Evolutionary conservation across 2,329 filamentous ascomycete species (phyloP), one percentile per base, ranked within the genome.

Genomic region (Neocucurbitaria cava): DNA sequence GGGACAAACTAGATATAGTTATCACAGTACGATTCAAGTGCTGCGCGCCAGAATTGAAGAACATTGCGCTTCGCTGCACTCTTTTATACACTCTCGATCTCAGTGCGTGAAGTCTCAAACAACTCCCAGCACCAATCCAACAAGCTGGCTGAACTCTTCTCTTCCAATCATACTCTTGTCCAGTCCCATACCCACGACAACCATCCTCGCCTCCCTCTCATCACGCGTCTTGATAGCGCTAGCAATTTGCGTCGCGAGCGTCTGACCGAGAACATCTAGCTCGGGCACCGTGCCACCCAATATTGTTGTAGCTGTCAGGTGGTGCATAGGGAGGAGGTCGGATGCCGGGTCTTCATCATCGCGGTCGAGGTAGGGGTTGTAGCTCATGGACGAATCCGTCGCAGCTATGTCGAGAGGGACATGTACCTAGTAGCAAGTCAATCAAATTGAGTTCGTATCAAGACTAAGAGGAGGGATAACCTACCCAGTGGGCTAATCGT

Each of bases 401-500:
- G 88, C 86, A 0, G 88, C 83, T 24, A 85, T 83, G n/a, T 86
- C 84, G 20, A 96, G 83, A 0, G 91, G 89, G 0, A 96, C 90
- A 79, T 95, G 90, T 18, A 92, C 84, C 89, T 92, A 38, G 5
- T 7, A 18, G 1, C 17, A 26, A 13, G 15, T 50, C 21, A 58
- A 49, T 46, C 68, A 35, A 26, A n/a, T 13, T 17, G 18, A n/a
- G 5, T n/a, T 15, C 24, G n/a, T n/a, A n/a, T 5, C 9, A 30
- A 26, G 11, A 31, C 15, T 3, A 3, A 24, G 33, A 33, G 28
- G 41, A 39, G 8, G n/a, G 9, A 26, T 3, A 26, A 72, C 79
- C 49, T 81, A 97, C 92, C 95, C 95, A 99, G 82, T 98, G 95
- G 18, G 91, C 90, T 42, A 98, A 79, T 54, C 89, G 85, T 6